Evolutionary conservation across 352 stramenopile species (phyloP).

Genomic region (Phytopythium sindhum): DNA sequence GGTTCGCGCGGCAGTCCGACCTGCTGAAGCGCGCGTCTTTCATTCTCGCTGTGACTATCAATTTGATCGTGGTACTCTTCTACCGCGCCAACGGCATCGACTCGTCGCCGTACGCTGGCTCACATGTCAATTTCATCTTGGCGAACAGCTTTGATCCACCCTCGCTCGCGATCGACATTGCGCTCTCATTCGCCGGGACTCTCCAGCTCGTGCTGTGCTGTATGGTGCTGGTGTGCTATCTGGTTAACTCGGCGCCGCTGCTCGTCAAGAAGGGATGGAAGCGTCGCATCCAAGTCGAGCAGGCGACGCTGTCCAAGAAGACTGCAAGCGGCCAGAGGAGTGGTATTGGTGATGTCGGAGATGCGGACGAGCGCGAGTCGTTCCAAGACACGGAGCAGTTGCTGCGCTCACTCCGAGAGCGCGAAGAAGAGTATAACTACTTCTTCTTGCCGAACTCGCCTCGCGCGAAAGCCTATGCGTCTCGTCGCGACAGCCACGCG

Average conservation of each 20-base stretch:
- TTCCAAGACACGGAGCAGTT: slow-evolving; percentile 67
- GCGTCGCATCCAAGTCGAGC: slow-evolving; percentile 37
- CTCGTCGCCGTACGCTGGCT: slow-evolving; percentile 46
- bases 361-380: slow-evolving; percentile 42
- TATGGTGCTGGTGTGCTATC: slow-evolving; percentile 51
- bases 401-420: slow-evolving; percentile 48
- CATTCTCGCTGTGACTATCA: slow-evolving; percentile 44
- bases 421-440: slow-evolving; percentile 67
- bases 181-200: slow-evolving; percentile 38
- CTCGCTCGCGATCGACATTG: slow-evolving; percentile 33
- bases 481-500: background rate
- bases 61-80: slow-evolving; percentile 57
- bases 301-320: slow-evolving; percentile 39
- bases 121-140: slow-evolving; percentile 31
- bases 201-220: slow-evolving; percentile 50
- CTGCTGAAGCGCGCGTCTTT: slow-evolving; percentile 57
- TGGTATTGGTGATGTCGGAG: background rate
- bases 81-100: slow-evolving; percentile 52
- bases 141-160: slow-evolving; percentile 10
- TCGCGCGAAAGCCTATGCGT: background rate
- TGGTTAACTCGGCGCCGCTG: slow-evolving; percentile 62
- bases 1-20: slow-evolving; percentile 37
- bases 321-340: slow-evolving; percentile 28
- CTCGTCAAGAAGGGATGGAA: slow-evolving; percentile 74
- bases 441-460: slow-evolving; percentile 35